Percentiles rank a stretch among this genome's conserved stretches.
Evolutionary conservation across 1,284 basidiomycete genomes (phyloP).

Genomic region (Microbotryum saponariae): DNA sequence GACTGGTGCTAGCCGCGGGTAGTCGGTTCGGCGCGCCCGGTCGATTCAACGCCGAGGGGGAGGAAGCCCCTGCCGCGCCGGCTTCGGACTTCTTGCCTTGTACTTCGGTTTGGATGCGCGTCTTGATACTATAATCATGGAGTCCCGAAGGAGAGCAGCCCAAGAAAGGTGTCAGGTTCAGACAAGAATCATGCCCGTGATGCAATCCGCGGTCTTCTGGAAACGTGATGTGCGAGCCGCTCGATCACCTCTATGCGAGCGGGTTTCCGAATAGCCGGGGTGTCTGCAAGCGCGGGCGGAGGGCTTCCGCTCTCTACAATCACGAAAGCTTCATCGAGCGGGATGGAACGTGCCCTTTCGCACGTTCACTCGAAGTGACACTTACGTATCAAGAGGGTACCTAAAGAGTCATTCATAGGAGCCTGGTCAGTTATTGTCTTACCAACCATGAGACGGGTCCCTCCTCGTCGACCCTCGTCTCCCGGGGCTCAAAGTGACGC

Average conservation of each 20-base stretch:
- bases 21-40: slow-evolving; percentile 33
- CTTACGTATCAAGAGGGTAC: slow-evolving; percentile 81
- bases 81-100: slow-evolving; percentile 38
- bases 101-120: slow-evolving; percentile 72
- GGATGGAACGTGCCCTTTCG: neutral
- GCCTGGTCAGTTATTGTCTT: neutral
- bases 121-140: slow-evolving; percentile 64
- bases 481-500: neutral
- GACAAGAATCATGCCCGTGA: too few relatives aligned
- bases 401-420: slow-evolving; percentile 44
- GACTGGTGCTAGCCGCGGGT: slow-evolving; percentile 14
- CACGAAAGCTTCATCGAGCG: neutral
- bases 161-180: too few relatives aligned
- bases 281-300: neutral
- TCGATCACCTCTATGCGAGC: neutral
- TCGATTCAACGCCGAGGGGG: slow-evolving; percentile 31
- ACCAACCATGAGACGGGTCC: too few relatives aligned
- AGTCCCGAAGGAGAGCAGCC: neutral
- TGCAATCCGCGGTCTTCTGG: too few relatives aligned
- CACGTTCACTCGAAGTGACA: slow-evolving; percentile 2
- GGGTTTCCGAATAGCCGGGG: neutral
- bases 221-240: too few relatives aligned
- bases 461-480: too few relatives aligned
- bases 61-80: neutral
- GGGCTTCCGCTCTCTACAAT: too few relatives aligned